These are phyloP conservation scores for Pistacia atlantica DNA, from an alignment of 345 rosid genomes.

Conservation along the genomic window DNA sequence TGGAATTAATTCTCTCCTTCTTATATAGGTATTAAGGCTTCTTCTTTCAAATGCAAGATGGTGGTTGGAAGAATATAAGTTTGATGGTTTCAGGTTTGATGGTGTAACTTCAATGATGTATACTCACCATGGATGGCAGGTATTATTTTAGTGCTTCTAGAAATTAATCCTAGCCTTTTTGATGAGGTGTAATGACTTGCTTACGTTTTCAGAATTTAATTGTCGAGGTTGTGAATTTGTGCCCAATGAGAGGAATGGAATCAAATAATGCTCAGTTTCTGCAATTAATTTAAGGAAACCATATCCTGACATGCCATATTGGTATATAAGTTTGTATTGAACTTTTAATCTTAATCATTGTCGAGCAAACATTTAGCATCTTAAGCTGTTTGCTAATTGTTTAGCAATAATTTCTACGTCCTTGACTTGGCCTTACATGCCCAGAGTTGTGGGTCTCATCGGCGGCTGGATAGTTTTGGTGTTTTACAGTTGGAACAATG, in stretches of 20 bases:
- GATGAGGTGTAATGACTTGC: neutral
- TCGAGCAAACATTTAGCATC: neutral
- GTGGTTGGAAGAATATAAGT: slow-evolving; percentile 97
- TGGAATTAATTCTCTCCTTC: slow-evolving; percentile 16
- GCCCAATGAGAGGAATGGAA: neutral
- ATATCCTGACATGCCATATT: neutral
- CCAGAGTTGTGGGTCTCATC: neutral
- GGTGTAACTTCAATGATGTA: slow-evolving; percentile 99
- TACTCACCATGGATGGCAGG: slow-evolving; percentile 94
- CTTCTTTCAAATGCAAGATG: slow-evolving; percentile 97
- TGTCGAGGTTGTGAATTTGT: neutral
- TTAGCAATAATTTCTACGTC: neutral
- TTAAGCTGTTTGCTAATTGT: neutral
- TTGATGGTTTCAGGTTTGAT: slow-evolving; percentile 98
- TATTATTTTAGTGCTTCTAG: slow-evolving; percentile 24
- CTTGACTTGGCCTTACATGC: neutral
- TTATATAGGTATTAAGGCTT: slow-evolving; percentile 70
- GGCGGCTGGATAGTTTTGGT: neutral
- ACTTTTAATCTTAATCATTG: neutral
- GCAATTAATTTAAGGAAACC: no score
- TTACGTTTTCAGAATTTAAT: neutral
- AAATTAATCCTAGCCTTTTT: neutral
- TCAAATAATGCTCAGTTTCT: no score
- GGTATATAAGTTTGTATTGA: neutral
- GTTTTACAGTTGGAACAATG: neutral